These are phyloP conservation scores for Aspergillus puulaauensis DNA, from an alignment of 2,329 filamentous ascomycete species.

Conservation along the genomic window DNA sequence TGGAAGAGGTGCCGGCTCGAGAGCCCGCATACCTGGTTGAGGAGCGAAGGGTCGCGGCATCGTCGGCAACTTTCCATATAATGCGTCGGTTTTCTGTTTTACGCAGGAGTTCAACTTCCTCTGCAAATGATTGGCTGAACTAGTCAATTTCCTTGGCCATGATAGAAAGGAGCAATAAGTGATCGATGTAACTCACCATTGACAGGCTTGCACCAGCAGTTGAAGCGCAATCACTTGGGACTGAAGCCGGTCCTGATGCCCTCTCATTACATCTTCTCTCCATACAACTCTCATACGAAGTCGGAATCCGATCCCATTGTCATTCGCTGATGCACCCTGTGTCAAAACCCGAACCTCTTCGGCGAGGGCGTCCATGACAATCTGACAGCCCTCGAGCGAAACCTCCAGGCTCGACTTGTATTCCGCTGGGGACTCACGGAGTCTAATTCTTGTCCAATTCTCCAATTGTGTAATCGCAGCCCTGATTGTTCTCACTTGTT, in stretches of 20 bases:
- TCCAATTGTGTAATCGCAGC: conserved; percentile 37
- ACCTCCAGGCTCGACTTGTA: conserved; percentile 31
- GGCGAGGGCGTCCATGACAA: conserved; percentile 37
- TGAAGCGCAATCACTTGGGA: conserved; percentile 40
- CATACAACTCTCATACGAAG: conserved; percentile 32
- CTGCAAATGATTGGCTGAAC: conserved; percentile 31
- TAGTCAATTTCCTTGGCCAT: neutral
- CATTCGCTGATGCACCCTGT: conserved; percentile 19
- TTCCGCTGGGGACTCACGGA: conserved; percentile 18
- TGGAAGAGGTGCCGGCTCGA: conserved; percentile 22
- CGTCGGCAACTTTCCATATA: conserved; percentile 37
- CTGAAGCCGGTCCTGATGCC: conserved; percentile 35
- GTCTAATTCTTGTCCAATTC: conserved; percentile 32
- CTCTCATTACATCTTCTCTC: conserved; percentile 39
- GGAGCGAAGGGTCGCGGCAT: conserved; percentile 35
- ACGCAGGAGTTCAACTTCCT: conserved; percentile 36
- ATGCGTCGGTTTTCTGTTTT: conserved; percentile 33
- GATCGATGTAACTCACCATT: conserved; percentile 32
- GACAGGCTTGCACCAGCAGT: conserved; percentile 38
- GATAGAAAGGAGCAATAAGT: neutral
- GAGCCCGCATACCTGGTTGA: conserved; percentile 26
- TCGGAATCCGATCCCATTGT: conserved; percentile 24
- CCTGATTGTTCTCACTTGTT: conserved; percentile 36
- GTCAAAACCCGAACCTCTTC: conserved; percentile 34
- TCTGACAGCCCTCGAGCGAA: conserved; percentile 36